A percentile compares a stretch with the other conserved stretches of the same genome.
phyloP scores from a whole-genome alignment of 2,329 filamentous ascomycete genomes.

The Neodidymelliopsis sp. region DNA sequence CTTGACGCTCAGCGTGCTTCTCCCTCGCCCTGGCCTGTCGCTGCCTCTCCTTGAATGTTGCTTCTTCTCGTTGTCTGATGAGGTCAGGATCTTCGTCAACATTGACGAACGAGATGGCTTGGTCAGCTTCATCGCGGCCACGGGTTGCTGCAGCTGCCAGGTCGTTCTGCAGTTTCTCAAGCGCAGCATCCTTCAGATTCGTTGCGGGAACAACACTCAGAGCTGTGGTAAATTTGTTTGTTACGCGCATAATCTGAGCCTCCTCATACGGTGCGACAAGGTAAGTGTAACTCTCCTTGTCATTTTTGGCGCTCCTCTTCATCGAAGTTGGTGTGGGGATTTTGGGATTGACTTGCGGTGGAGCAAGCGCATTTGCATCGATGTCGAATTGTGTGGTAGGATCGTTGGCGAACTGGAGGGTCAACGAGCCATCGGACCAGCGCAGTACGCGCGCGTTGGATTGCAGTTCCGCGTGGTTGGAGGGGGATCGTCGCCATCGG shows the following conservation, averaged over 20 bases:
- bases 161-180: constrained; percentile 71
- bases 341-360: constrained; percentile 59
- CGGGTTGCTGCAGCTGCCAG: constrained; percentile 69
- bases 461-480: constrained; percentile 69
- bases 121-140: constrained; percentile 54
- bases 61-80: constrained; percentile 75
- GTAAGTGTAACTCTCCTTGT: constrained; percentile 78
- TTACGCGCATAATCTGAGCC: constrained; percentile 72
- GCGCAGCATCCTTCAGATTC: constrained; percentile 73
- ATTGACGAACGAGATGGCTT: constrained; percentile 70
- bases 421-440: constrained; percentile 82
- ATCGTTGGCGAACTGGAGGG: constrained; percentile 74
- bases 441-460: constrained; percentile 78
- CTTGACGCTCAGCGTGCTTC: constrained; percentile 70
- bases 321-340: constrained; percentile 58
- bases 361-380: constrained; percentile 72
- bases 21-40: constrained; percentile 69
- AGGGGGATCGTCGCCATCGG: constrained; percentile 72
- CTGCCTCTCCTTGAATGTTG: constrained; percentile 76
- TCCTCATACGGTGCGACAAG: constrained; percentile 74
- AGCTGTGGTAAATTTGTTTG: constrained; percentile 78
- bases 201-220: constrained; percentile 73
- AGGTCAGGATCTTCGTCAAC: constrained; percentile 78
- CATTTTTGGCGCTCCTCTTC: constrained; percentile 36
- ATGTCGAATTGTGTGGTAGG: constrained; percentile 76